These are phyloP conservation scores for Physcomitrium patens DNA, from an alignment of 225 moss, liverwort and hornwort genomes.

Conservation along the genomic window DNA sequence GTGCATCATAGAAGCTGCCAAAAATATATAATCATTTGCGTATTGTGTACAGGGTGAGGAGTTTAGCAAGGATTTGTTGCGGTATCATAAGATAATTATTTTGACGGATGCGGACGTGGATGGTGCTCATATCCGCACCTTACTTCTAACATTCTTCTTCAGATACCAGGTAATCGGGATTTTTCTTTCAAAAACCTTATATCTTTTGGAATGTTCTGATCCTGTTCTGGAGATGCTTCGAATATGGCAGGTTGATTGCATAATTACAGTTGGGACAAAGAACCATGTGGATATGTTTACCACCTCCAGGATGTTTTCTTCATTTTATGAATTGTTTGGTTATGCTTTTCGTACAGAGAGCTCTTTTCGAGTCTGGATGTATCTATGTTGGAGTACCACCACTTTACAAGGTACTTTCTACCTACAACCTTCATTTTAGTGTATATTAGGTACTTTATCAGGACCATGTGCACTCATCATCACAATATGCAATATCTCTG, in stretches of 20 bases:
- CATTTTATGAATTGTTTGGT: slow-evolving; percentile 14
- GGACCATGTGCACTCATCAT: not conserved
- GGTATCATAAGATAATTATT: slow-evolving; percentile 97
- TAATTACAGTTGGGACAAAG: not conserved
- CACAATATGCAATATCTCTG: not conserved
- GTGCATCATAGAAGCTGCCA: not conserved
- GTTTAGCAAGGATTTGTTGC: slow-evolving; percentile 82
- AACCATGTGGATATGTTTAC: not conserved
- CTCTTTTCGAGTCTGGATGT: slow-evolving; percentile 86
- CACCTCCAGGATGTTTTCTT: slow-evolving; percentile 19
- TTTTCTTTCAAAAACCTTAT: slow-evolving; percentile 16
- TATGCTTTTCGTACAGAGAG: slow-evolving; percentile 53
- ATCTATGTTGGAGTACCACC: slow-evolving; percentile 97
- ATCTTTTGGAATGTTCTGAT: slow-evolving; percentile 23
- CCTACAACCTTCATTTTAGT: slow-evolving; percentile 8
- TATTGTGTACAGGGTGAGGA: slow-evolving; percentile 81
- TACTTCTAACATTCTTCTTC: slow-evolving; percentile 95
- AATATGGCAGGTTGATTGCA: not conserved
- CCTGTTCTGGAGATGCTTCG: not conserved
- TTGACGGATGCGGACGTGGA: slow-evolving; percentile 99
- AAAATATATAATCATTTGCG: slow-evolving; percentile 9
- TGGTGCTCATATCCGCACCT: slow-evolving; percentile 96
- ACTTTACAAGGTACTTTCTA: slow-evolving; percentile 73
- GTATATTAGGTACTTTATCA: slow-evolving; percentile 2
- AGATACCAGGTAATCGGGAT: slow-evolving; percentile 75